Base-by-base conservation (phyloP, 148 eudicot genomes). In the Silene uniflora region DNA sequence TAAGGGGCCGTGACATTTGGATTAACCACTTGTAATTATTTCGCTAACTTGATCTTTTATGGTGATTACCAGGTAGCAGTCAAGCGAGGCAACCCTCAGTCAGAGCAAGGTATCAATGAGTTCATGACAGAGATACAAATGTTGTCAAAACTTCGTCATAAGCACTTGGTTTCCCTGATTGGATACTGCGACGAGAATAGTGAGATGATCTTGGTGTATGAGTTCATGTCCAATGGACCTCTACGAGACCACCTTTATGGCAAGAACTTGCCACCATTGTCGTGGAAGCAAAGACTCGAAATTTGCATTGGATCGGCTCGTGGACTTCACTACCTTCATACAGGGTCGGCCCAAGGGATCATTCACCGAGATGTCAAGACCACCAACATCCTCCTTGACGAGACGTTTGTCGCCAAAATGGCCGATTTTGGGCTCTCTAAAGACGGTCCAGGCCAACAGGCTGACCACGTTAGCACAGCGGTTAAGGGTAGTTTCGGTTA, bases 401-500 rank as follows among this genome's bases (percentile, higher is more conserved):
- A 93, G 0, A 82, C 79, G 66, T 89, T 91, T 19, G 63, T 86
- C 0, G 90, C 98, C 1, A 93, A 93, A 44, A 93, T 93, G 98
- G 93, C 98, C 0, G 98, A 93, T 55, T 93, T 93, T 16, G 96
- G 98, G 59, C 83, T 93, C 29, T 91, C 92, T 0, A 91, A 91
- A 65, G 92, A 87, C 6, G 92, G 80, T 0, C 83, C 85, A 0
- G 76, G 75, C 2, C 72, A 79, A 0, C 87, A 76, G 18, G 85
- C 87, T 16, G 84, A 85, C 78, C 92, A 91, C 21, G 96, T 91
- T 0, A 91, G 96, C 67, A 91, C 92, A 6, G 92, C 90, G 0
- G 93, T 90, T 1, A 93, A 93, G 77, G 98, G 98, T 1, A 91
- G 97, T 54, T 93, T 93, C 35, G 97, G 98, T 63, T 94, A 94